Base-by-base conservation (phyloP, 257 asterid genomes). In the Solanum bulbocastanum region DNA sequence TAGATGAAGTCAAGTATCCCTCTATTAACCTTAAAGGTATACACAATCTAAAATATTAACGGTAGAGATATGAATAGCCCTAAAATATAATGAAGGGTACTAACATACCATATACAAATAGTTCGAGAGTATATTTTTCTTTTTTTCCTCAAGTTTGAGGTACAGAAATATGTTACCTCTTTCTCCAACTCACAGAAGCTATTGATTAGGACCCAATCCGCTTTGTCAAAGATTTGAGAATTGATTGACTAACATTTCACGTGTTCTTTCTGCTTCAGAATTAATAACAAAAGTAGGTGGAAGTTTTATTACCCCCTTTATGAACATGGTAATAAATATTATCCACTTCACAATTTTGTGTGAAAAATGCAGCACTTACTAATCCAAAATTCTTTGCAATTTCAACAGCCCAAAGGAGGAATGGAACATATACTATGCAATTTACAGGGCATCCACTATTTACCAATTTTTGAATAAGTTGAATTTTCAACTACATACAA, bases 181-280 rank as follows among this genome's bases (percentile, higher is more conserved):
- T 92, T 27, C 86, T 92, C 94, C 87, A 91, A 66, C 62, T 83
- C 78, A 33, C 88, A 58, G 27, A 92, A 90, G 22, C 90, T 92
- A 85, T 92, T 92, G 78, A 90, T 65, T 46, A 92, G 82, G 15
- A 92, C 82, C 89, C 89, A 92, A 86, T 91, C 92, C 12, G 90
- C 93, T 62, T 84, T 49, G 1, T 82, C 91, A 37, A 37, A 90
- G 68, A 58, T 90, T 88, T 40, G 75, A 27, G 30, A 91, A 88
- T 74, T 90, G 93, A 79, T 88, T 82, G 33, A 11, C 35, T 18
- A 83, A 36, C 49, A 83, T 20, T 83, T 56, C 86, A 32, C 56
- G 7, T 20, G 56, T 2, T 33, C 2, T 13, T 10, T 65, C 30
- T 32, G 23, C 4, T 56, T 83, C 71, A 27, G 49, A 49, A 5